These are phyloP conservation scores for Nyssa sinensis DNA, from an alignment of 148 eudicot genomes.

Conservation along the genomic window DNA sequence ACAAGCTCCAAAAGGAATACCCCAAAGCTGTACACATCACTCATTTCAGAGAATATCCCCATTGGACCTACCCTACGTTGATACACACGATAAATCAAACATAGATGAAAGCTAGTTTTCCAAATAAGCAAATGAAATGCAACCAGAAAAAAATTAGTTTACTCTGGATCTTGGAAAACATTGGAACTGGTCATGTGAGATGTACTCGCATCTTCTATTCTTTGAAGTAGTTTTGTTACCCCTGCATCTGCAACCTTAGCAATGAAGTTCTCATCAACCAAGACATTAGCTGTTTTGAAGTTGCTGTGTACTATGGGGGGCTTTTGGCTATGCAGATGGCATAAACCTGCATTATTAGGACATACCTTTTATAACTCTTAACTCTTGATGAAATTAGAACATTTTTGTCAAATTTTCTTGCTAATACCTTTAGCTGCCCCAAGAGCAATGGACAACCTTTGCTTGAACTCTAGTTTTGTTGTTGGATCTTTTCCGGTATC, in stretches of 20 bases:
- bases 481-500: conserved; percentile 21
- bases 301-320: conserved; percentile 37
- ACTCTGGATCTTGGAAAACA: conserved; percentile 50
- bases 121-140: neutral
- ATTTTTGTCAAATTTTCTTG: neutral
- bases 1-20: conserved; percentile 52
- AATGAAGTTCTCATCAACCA: conserved; percentile 49
- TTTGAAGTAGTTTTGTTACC: conserved; percentile 26
- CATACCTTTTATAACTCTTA: neutral
- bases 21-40: conserved; percentile 49
- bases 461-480: conserved; percentile 49
- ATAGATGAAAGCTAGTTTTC: too few relatives aligned
- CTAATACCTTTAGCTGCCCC: conserved; percentile 55
- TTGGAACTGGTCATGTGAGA: conserved; percentile 23
- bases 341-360: conserved; percentile 37
- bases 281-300: conserved; percentile 50
- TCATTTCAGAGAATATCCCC: conserved; percentile 23
- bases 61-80: conserved; percentile 27
- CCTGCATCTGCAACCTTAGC: conserved; percentile 56
- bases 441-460: conserved; percentile 41
- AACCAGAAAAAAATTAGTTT: conserved; percentile 5
- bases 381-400: neutral
- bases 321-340: conserved; percentile 40
- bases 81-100: neutral
- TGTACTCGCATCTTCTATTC: conserved; percentile 39